A percentile compares a stretch with the other conserved stretches of the same genome.
These are phyloP conservation scores for Linnemannia zychae DNA, from an alignment of 192 early-diverging fungal species.

Conservation along the genomic window DNA sequence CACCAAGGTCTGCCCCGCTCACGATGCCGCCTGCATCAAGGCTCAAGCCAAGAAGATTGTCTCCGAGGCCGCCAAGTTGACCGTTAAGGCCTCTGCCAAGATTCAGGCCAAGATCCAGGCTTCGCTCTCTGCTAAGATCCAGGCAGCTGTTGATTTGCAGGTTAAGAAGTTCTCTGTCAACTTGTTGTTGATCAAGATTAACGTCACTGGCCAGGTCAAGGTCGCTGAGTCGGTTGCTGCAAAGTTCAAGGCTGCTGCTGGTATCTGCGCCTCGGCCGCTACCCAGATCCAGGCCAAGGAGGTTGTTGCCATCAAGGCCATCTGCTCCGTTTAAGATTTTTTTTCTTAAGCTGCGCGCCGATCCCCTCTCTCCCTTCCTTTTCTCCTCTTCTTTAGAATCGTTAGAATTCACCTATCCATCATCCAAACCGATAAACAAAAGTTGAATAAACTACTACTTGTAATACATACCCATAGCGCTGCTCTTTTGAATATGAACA, in stretches of 20 bases:
- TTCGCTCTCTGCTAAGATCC: constrained; percentile 37
- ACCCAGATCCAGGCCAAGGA: constrained; percentile 34
- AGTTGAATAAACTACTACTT: background rate
- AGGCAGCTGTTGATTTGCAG: constrained; percentile 50
- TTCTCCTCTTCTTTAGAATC: background rate
- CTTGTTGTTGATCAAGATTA: constrained; percentile 49
- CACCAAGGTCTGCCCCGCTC: constrained; percentile 44
- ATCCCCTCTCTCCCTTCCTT: background rate
- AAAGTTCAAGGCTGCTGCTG: constrained; percentile 48
- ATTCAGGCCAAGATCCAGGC: constrained; percentile 38
- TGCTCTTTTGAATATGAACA: too few species aligned
- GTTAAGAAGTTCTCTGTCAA: constrained; percentile 57
- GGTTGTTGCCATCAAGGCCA: constrained; percentile 40
- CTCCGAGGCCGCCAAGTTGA: constrained; percentile 42
- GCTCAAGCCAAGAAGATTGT: constrained; percentile 47
- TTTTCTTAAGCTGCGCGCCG: background rate
- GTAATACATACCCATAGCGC: background rate
- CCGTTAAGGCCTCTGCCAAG: constrained; percentile 51
- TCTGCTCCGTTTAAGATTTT: constrained; percentile 19
- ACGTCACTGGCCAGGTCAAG: constrained; percentile 40
- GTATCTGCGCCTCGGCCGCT: constrained; percentile 36
- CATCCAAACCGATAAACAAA: background rate
- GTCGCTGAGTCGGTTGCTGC: constrained; percentile 22
- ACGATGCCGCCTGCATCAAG: constrained; percentile 46
- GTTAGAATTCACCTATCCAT: background rate